Evolutionary conservation across 129 eudicot genomes (phyloP), one percentile per base, ranked within the genome.

Genomic region (Glebionis coronaria): DNA sequence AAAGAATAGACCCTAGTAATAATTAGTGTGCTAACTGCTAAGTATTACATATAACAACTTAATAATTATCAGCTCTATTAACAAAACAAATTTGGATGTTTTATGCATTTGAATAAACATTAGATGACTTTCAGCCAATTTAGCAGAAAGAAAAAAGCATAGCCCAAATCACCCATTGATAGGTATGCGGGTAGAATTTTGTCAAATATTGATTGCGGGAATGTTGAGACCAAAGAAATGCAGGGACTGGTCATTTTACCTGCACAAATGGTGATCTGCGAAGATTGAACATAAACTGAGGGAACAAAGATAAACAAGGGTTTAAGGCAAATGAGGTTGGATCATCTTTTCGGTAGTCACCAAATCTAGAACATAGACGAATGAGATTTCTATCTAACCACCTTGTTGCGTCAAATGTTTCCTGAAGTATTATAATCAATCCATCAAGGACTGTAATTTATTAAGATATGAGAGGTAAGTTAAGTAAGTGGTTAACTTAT

Each of bases 181-280:
- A 23, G 13, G 27, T 56, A 21, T 20, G 25, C 3, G 40, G 61
- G 40, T 56, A 40, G 9, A 56, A 4, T 19, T n/a, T 10, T 9
- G 9, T 3, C 0, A 25, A 1, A n/a, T 13, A 29, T 56, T 20
- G 40, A 11, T 35, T 35, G 42, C 42, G 42, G 10, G 42, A 8
- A 35, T 35, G 42, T 35, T 9, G 61, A 25, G 45, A 5, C 11
- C 13, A 44, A 55, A 5, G 12, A 23, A 12, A 64, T 57, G 35
- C 13, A 11, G 40, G 10, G 42, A 57, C 42, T 20, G 7, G 11
- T 14, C 64, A 31, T 27, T 31, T 25, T 55, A 90, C 97, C 91
- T 90, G 97, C 58, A 90, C 87, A 58, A 90, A 90, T 72, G 87
- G 97, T 42, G 97, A 90, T 79, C 97, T 77, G 29, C 97, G 79